phyloP scores from a whole-genome alignment of 257 asterid genomes.

The Fraxinus quadrangulata region DNA sequence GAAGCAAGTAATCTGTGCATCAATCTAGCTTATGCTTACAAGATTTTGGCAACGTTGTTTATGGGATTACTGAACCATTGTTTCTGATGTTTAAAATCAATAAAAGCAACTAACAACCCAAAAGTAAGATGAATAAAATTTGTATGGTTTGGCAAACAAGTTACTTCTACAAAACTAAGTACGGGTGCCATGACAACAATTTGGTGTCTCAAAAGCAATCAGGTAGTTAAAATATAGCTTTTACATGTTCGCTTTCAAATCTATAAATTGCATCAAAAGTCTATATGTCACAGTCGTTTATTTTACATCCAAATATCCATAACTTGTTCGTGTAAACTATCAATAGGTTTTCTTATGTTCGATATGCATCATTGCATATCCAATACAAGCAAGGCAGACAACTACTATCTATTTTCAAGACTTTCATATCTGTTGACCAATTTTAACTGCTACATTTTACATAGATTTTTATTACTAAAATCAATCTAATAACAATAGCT shows the following conservation, averaged over 20 bases:
- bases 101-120: neutral
- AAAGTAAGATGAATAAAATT: neutral
- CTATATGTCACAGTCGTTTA: neutral
- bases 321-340: neutral
- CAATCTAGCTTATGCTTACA: slow-evolving; percentile 1
- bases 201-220: neutral
- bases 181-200: no score
- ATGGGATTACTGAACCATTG: neutral
- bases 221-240: neutral
- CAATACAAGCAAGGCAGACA: neutral
- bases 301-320: neutral
- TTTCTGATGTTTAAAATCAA: neutral
- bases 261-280: neutral
- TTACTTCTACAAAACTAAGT: neutral
- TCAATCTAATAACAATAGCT: neutral
- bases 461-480: neutral
- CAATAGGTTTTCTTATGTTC: neutral
- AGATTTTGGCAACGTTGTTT: neutral
- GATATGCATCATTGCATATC: neutral
- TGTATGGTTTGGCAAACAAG: neutral
- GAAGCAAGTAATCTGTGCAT: neutral
- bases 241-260: neutral
- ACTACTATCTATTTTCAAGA: neutral
- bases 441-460: neutral
- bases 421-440: neutral